Base-by-base conservation (phyloP, 306 rosid species). In the Vachellia collinsii region DNA sequence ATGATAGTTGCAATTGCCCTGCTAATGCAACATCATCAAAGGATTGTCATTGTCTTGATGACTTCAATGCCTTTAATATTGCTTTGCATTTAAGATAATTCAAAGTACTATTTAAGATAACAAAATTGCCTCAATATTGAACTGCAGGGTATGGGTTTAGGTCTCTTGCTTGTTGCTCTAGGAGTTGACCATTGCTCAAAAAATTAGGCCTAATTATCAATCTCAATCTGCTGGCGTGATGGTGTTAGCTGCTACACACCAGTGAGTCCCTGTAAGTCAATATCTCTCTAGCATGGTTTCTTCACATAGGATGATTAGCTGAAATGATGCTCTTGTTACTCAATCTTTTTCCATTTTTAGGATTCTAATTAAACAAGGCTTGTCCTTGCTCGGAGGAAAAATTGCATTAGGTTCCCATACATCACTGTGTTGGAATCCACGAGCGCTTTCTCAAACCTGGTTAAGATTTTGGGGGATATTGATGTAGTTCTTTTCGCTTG, bases 71-170 rank as follows among this genome's bases (percentile, higher is more conserved):
- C 67, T 25, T 23, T 25, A 61, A 61, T 61, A 61, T 61, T 44
- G 81, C 74, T 63, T 75, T 80, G 73, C 77, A 83, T 80, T 67
- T 38, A 66, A 84, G 87, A 78, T 85, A 75, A 77, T 82, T 81
- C 69, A 13, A 77, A 84, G 67, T 84, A 83, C 83, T 83, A 74
- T 79, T 84, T 71, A 87, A 83, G 87, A 78, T 91, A 76, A 85
- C 88, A 82, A 85, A 86, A 93, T 91, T 84, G 85, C 85, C 86
- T n/a, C 84, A 74, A 89, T 82, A 80, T 94, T 86, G 75, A 94
- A 91, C 84, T 94, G 98, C 98, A 91, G 98, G 98, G 89, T 75
- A 75, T 83, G 97, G 85, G 95, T 90, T 88, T 94, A 94, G 97
- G 89, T 90, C 74, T 87, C 64, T 58, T 90, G 91, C 91, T 83